Base-by-base conservation (phyloP, 768 basidiomycete species). In the Macrolepiota dolichaula region DNA sequence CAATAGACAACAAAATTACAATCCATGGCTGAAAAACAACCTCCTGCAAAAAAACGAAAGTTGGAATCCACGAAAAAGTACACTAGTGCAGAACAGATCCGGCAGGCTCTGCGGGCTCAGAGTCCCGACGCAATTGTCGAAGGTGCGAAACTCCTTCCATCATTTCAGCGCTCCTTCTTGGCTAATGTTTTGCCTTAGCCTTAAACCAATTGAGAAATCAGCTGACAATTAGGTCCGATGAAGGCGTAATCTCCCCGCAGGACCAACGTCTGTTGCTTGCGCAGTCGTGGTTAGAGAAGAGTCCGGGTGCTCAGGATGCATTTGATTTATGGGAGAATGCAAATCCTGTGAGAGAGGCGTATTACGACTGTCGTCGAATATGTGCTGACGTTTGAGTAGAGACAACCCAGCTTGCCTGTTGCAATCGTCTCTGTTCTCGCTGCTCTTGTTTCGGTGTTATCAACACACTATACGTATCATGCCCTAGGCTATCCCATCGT, bases 381-480 rank as follows among this genome's bases (percentile, higher is more conserved):
- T 12, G 3, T 13, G 7, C 29, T 46, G 19, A 57, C 2, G 29
- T 46, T 22, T 17, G 17, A 24, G 46, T 46, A 61, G 59, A 61
- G 44, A 19, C 59, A 29, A 15, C 61, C 46, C 1, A 19, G 19
- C 15, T 42, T 49, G 37, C 36, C 32, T 17, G 52, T 52, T 24
- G 51, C 25, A 24, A 62, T 62, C n/a, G 7, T 57, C 2, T 82
- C 86, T 0, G 65, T 86, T 0, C 67, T 94, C 6, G 79, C 89
- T 0, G 77, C 82, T 0, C 63, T 91, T n/a, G 67, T 94, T 58
- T 77, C 74, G 4, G 73, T 94, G 0, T 74, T 91, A 13, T 85
- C 89, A 2, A 75, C 78, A 3, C 91, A 93, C 53, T 89, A 89
- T 62, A 80, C 85, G 3, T 83, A 85, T 67, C 91, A 93, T 64